phyloP scores from a whole-genome alignment of 1,139 yeast genomes.

The Eremothecium gossypii region DNA sequence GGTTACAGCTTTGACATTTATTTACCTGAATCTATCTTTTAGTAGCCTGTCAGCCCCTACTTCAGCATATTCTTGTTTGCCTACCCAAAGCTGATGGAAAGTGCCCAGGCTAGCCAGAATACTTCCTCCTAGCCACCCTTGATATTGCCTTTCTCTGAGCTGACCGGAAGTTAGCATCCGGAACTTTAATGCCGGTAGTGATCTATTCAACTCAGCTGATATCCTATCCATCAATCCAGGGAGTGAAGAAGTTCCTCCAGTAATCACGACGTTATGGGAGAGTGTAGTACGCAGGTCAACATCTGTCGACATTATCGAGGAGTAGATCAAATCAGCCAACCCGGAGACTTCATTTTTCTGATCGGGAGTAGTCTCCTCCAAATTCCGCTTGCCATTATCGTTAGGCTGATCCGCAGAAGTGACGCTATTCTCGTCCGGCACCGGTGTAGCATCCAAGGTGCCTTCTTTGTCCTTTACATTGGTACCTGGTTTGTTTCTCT shows the following conservation, averaged over 20 bases:
- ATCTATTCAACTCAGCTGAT: constrained; percentile 58
- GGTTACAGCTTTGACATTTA: constrained; percentile 11
- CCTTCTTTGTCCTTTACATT: constrained; percentile 26
- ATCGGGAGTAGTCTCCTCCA: constrained; percentile 15
- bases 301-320: constrained; percentile 63
- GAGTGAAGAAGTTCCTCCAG: constrained; percentile 83
- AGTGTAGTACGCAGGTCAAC: constrained; percentile 85
- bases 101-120: constrained; percentile 89
- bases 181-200: constrained; percentile 86
- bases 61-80: constrained; percentile 83
- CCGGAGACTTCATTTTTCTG: constrained; percentile 36
- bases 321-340: constrained; percentile 58
- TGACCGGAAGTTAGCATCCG: constrained; percentile 86
- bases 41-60: constrained; percentile 78
- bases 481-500: constrained; percentile 37
- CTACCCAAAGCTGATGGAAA: constrained; percentile 95
- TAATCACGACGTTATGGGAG: constrained; percentile 84
- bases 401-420: constrained; percentile 20
- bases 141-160: constrained; percentile 69
- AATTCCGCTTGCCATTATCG: constrained; percentile 27
- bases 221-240: constrained; percentile 83
- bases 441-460: constrained; percentile 25
- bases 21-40: constrained; percentile 61
- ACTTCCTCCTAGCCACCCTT: constrained; percentile 94
- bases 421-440: constrained; percentile 16